A percentile compares a stretch with the other conserved stretches of the same genome.
Evolutionary conservation across 1,139 yeast genomes (phyloP).

Genomic region (Candida glucosophila): DNA sequence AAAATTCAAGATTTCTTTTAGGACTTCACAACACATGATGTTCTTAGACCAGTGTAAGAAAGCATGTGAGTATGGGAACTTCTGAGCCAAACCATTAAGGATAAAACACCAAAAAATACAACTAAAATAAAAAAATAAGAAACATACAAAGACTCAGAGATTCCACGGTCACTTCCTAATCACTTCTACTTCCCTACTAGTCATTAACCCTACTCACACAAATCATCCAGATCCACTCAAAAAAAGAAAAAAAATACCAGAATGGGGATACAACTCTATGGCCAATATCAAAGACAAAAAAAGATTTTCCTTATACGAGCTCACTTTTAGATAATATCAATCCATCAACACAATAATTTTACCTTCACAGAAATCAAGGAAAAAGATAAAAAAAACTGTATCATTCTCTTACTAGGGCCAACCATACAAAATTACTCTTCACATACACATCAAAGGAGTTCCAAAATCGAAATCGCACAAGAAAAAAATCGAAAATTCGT

Average conservation of each 20-base stretch:
- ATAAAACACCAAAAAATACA: neutral
- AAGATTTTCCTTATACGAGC: neutral
- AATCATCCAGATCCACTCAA: neutral
- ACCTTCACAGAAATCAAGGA: too few species aligned
- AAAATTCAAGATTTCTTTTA: too few species aligned
- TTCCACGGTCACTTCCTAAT: neutral
- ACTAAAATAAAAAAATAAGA: neutral
- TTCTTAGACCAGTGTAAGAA: conserved; percentile 8
- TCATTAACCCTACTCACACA: neutral
- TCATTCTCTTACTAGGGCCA: too few species aligned
- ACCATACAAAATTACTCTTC: too few species aligned
- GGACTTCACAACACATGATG: conserved; percentile 3
- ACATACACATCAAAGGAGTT: too few species aligned
- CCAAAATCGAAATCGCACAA: too few species aligned
- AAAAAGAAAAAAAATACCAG: conserved; percentile 1
- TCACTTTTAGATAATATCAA: too few species aligned
- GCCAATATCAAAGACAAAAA: neutral
- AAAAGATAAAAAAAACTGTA: too few species aligned
- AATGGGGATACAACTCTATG: neutral
- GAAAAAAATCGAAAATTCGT: too few species aligned
- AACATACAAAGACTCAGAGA: conserved; percentile 1
- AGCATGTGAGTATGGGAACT: conserved; percentile 1
- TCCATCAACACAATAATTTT: too few species aligned
- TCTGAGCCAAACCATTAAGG: conserved; percentile 1
- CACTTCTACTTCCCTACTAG: neutral